These are phyloP conservation scores for Senna tora DNA, from an alignment of 306 rosid species.

Conservation along the genomic window DNA sequence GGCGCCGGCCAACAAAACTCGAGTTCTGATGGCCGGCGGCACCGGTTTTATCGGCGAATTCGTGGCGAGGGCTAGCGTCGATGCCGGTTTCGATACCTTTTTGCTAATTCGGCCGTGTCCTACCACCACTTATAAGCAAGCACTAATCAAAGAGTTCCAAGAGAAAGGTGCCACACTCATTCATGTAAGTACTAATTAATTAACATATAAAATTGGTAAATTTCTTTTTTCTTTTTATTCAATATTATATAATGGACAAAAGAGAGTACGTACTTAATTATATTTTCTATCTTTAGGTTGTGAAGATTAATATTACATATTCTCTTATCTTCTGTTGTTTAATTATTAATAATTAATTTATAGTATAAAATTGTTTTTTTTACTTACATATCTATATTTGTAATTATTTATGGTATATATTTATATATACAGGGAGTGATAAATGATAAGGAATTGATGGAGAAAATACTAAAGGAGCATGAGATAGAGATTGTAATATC, in stretches of 20 bases:
- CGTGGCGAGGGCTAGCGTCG: constrained; percentile 60
- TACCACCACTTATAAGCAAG: constrained; percentile 36
- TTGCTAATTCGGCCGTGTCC: constrained; percentile 53
- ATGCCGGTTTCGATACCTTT: constrained; percentile 45
- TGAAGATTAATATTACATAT: too few relatives aligned
- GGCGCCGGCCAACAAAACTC: constrained; percentile 32
- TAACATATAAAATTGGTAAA: too few relatives aligned
- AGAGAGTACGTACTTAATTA: too few relatives aligned
- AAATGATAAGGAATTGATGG: constrained; percentile 49
- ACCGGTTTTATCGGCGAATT: constrained; percentile 73
- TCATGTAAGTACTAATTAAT: constrained; percentile 48
- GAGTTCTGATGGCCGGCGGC: constrained; percentile 59
- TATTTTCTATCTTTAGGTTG: too few relatives aligned
- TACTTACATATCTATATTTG: too few relatives aligned
- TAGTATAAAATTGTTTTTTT: too few relatives aligned
- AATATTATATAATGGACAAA: too few relatives aligned
- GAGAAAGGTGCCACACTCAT: constrained; percentile 61
- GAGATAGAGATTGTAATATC: constrained; percentile 62
- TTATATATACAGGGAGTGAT: constrained; percentile 57
- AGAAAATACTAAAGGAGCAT: constrained; percentile 55
- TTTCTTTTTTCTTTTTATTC: too few relatives aligned
- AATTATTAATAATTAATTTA: too few relatives aligned
- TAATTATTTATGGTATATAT: too few relatives aligned
- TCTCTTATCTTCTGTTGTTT: too few relatives aligned
- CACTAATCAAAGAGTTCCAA: constrained; percentile 46